Percentiles rank a stretch among this genome's conserved stretches.
phyloP scores from a whole-genome alignment of 1,284 basidiomycete species.

The Ceratobasidium sp. region DNA sequence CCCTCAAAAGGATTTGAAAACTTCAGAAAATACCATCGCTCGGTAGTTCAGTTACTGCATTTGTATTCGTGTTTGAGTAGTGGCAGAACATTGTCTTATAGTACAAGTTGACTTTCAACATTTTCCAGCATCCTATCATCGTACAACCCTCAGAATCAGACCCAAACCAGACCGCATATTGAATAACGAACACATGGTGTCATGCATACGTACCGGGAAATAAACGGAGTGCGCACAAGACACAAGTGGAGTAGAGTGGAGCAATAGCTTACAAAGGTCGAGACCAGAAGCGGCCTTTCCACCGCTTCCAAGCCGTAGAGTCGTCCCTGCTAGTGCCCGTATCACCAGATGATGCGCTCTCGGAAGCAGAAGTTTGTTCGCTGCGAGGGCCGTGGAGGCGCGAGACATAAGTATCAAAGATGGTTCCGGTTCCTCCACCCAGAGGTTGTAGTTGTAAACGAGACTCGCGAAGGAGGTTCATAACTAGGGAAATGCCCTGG shows the following conservation, averaged over 20 bases:
- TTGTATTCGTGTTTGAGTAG: conserved; percentile 24
- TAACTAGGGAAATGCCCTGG: conserved; percentile 80
- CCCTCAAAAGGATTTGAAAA: background rate
- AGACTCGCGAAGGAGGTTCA: conserved; percentile 79
- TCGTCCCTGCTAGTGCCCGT: background rate
- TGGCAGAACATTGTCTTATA: background rate
- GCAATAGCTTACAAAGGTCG: conserved; percentile 8
- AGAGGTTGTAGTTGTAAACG: conserved; percentile 71
- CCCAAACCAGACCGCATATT: conserved; percentile 11
- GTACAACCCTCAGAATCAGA: conserved; percentile 10
- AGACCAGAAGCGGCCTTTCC: conserved; percentile 38
- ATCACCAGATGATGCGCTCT: background rate
- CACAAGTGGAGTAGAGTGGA: background rate
- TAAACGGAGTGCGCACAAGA: background rate
- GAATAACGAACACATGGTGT: background rate
- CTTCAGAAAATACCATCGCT: background rate
- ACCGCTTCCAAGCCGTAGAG: conserved; percentile 23
- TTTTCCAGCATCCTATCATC: conserved; percentile 13
- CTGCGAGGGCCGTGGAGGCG: conserved; percentile 6
- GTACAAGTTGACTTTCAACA: conserved; percentile 21
- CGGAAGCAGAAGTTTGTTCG: conserved; percentile 16
- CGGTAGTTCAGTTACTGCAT: conserved; percentile 19
- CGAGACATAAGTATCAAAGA: conserved; percentile 40
- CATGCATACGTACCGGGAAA: conserved; percentile 15
- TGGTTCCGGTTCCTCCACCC: conserved; percentile 26